Evolutionary conservation across 352 stramenopile species (phyloP), one percentile per base, ranked within the genome.

Genomic region (Detonula confervacea): DNA sequence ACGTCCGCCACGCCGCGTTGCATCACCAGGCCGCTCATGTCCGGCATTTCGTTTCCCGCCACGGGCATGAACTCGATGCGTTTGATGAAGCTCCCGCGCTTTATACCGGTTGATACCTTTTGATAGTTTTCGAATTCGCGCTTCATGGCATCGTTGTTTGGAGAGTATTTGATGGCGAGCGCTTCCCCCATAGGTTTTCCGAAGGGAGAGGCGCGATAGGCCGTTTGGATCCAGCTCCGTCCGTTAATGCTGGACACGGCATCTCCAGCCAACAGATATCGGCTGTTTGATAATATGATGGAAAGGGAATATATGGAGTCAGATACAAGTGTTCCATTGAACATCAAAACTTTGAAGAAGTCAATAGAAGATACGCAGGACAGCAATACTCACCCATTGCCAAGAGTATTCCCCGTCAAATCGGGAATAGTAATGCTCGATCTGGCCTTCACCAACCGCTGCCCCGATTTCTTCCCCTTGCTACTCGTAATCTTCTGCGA

Each of bases 71-170:
- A 93, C 29, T 93, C 86, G 22, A 83, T 61, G 35, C 84, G 77
- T 18, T 73, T 49, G 0, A 93, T 88, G 72, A 93, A 93, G 47
- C 71, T 68, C 20, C 76, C 84, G 12, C 72, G 56, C 54, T 63
- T 82, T 14, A 89, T 65, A 44, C 81, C 79, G 24, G 44, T 18
- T 2, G 74, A 81, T 27, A 90, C 65, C 55, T 86, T 87, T 71
- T 88, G 73, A 65, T 93, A 93, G 76, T 94, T 93, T 51, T 73
- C 71, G 54, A 68, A 84, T 71, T 94, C 90, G 33, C 86, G 73
- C 66, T 90, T 81, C 51, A 94, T 86, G n/a, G 86, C 78, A 54
- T 92, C 87, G 20, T 74, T 80, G 68, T 94, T 94, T 18, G 33
- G 69, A 9, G 87, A 93, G 39, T 90, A 66, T 80, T 94, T 94